Conservation (phyloP, 495 filamentous ascomycete genomes). For the Tuber magnatum region DNA sequence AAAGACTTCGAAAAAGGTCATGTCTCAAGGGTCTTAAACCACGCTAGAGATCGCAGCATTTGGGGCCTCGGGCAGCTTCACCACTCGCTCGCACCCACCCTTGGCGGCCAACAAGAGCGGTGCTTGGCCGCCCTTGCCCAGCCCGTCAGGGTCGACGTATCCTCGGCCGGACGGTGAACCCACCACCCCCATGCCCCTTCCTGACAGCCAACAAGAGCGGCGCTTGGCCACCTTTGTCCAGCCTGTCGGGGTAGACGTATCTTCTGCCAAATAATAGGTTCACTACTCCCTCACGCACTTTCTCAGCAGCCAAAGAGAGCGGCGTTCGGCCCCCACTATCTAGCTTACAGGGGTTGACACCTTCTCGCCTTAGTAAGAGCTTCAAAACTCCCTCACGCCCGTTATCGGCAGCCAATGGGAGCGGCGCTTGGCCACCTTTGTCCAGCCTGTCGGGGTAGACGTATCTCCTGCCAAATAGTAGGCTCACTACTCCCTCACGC, state of each 20-base stretch:
- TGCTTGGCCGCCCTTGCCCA: neutral
- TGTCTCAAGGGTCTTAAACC: neutral
- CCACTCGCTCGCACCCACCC: neutral
- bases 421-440: neutral
- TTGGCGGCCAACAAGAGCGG: neutral
- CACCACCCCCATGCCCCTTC: neutral
- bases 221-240: too few species aligned
- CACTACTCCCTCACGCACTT: neutral
- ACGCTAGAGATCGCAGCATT: neutral
- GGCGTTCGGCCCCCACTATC: too few species aligned
- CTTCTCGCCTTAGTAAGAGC: neutral
- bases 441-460: neutral
- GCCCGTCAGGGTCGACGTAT: neutral
- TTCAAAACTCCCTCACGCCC: neutral
- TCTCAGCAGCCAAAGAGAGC: too few species aligned
- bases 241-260: neutral
- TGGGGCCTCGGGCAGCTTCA: neutral
- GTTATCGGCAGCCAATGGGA: neutral
- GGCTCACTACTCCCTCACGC: neutral
- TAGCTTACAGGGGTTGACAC: too few species aligned
- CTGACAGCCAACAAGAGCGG: too few species aligned
- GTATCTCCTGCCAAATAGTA: neutral
- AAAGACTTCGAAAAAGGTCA: neutral
- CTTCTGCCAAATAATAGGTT: neutral
- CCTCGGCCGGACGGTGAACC: neutral